Evolutionary conservation across 2,329 filamentous ascomycete species (phyloP), one percentile per base, ranked within the genome.

Genomic region (Venturia carpophila): DNA sequence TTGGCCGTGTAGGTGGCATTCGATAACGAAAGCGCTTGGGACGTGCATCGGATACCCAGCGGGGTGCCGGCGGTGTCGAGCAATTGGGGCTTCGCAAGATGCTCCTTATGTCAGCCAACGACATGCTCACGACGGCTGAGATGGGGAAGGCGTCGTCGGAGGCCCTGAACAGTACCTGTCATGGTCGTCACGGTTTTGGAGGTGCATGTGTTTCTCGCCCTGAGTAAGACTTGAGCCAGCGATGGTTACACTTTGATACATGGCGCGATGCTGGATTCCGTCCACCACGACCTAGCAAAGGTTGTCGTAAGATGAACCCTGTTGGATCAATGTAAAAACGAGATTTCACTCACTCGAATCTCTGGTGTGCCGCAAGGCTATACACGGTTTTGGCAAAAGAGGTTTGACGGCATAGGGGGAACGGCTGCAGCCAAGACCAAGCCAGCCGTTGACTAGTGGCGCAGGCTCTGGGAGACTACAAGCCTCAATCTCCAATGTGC

Each of bases 381-480:
- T 37, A 58, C 19, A 37, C 52, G 10, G 21, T 52, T 52, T 27
- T 52, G 47, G 47, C 47, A 15, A 27, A 34, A 39, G 5, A 37
- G 15, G n/a, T 37, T 5, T 37, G 52, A 58, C 52, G 27, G 52
- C 52, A 17, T 52, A 27, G 47, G 47, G 47, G 47, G 47, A 52
- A 27, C 17, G n/a, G 47, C 47, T 52, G 47, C 47, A 24, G 47
- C 52, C 52, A 58, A 58, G 52, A 37, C 9, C 5, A n/a, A 58
- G 30, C 52, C 52, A 15, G 52, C 52, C 52, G 52, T 58, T 58
- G 52, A 9, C 37, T 58, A 58, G 52, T 37, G 52, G 52, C 30
- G 17, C 27, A 7, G 24, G 11, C 15, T 24, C 5, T 27, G 47
- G 47, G 15, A 34, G 24, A 17, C 24, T 30, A 21, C 49, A 55